phyloP scores from a whole-genome alignment of 75 land plant genomes.

The Ceratopteris richardii region DNA sequence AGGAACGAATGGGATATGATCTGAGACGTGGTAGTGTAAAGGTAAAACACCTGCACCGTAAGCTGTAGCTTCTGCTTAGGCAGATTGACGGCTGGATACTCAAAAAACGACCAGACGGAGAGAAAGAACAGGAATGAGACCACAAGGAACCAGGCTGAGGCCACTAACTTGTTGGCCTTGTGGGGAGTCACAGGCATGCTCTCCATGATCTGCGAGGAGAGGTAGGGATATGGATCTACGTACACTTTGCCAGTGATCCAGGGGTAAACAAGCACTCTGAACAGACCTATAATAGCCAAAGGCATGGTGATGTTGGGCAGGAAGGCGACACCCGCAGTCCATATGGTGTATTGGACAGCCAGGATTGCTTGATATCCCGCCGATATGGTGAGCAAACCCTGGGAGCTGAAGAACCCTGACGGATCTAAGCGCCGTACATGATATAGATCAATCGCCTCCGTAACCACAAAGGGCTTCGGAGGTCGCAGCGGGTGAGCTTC shows the following conservation, averaged over 20 bases:
- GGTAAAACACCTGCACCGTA: not conserved
- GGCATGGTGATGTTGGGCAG: conserved; percentile 9
- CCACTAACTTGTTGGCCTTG: not conserved
- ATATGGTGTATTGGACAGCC: conserved; percentile 5
- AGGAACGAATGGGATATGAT: not conserved
- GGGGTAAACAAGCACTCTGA: not conserved
- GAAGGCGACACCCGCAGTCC: not conserved
- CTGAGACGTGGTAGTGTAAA: not conserved
- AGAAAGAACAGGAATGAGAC: not conserved
- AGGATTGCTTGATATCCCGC: not conserved
- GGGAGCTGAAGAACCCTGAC: conserved; percentile 3
- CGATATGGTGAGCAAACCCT: conserved; percentile 1
- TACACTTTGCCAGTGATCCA: conserved; percentile 4
- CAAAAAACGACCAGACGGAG: not conserved
- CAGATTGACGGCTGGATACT: not conserved
- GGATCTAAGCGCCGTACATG: not conserved
- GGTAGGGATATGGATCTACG: conserved; percentile 1
- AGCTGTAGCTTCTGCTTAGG: not conserved
- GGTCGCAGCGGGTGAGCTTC: not conserved
- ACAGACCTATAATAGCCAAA: conserved; percentile 1
- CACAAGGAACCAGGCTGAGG: not conserved
- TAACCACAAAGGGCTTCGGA: not conserved
- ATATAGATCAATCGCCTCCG: not conserved
- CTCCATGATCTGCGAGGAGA: too few species aligned
- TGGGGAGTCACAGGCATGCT: not conserved